These are phyloP conservation scores for Anaeromyces robustus DNA, from an alignment of 192 early-diverging fungal species.

Conservation along the genomic window DNA sequence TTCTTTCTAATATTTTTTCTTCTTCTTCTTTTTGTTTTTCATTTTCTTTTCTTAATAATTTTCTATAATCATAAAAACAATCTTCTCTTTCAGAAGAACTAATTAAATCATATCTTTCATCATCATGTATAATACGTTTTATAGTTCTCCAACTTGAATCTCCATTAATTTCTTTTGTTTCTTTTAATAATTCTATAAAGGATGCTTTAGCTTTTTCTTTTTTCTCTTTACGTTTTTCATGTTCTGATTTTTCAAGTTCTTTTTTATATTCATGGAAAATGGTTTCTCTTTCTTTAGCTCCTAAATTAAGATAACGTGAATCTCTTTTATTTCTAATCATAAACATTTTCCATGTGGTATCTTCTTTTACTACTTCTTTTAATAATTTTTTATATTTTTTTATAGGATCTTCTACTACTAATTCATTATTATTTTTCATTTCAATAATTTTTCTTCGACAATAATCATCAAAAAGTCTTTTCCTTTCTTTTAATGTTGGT, in stretches of 20 bases:
- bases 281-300: slow-evolving; percentile 40
- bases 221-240: slow-evolving; percentile 13
- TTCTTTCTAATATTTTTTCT: slow-evolving; percentile 15
- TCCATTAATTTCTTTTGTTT: slow-evolving; percentile 30
- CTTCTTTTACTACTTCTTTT: slow-evolving; percentile 27
- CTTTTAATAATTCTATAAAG: slow-evolving; percentile 39
- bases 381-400: slow-evolving; percentile 42
- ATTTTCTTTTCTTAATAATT: slow-evolving; percentile 8
- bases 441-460: slow-evolving; percentile 45
- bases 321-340: slow-evolving; percentile 49
- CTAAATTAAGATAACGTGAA: slow-evolving; percentile 36
- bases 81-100: slow-evolving; percentile 48
- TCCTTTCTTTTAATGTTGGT: slow-evolving; percentile 31
- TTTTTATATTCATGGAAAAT: slow-evolving; percentile 50
- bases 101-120: slow-evolving; percentile 46
- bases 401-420: slow-evolving; percentile 9
- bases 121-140: slow-evolving; percentile 44
- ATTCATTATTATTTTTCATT: slow-evolving; percentile 21
- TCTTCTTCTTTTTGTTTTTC: slow-evolving; percentile 8
- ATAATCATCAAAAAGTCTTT: slow-evolving; percentile 53
- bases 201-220: slow-evolving; percentile 22
- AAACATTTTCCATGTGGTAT: slow-evolving; percentile 59
- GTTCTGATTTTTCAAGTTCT: slow-evolving; percentile 15
- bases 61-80: slow-evolving; percentile 48
- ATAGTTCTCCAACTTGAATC: slow-evolving; percentile 51